phyloP scores from a whole-genome alignment of 345 rosid species.

The Carallia pectinifolia region DNA sequence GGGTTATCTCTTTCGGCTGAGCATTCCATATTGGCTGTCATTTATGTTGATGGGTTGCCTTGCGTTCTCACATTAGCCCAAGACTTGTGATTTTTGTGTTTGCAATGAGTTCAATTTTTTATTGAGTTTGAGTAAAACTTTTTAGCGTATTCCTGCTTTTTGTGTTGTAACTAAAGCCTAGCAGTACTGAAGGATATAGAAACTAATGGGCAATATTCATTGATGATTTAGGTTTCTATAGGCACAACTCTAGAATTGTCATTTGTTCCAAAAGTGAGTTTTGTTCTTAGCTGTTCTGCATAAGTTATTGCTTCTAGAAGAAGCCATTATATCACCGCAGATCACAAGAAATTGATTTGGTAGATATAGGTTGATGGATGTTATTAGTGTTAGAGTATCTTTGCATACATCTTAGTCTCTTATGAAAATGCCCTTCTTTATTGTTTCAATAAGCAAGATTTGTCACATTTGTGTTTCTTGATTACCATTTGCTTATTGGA shows the following conservation, averaged over 20 bases:
- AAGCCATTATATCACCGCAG: neutral
- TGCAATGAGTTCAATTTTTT: neutral
- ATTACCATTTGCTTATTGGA: too few species aligned
- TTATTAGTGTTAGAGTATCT: too few species aligned
- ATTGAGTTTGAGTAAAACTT: neutral
- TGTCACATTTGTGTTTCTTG: too few species aligned
- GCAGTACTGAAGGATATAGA: neutral
- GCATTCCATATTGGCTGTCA: neutral
- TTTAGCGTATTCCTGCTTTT: neutral
- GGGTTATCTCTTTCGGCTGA: neutral
- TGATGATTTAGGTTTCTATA: neutral
- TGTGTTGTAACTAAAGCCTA: neutral
- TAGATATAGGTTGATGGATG: too few species aligned
- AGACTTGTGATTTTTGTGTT: neutral
- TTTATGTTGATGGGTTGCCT: conserved; percentile 1
- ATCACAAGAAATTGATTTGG: neutral
- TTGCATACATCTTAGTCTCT: too few species aligned
- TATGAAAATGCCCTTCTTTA: too few species aligned
- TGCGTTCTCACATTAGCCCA: neutral
- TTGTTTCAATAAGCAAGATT: too few species aligned
- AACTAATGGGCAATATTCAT: neutral
- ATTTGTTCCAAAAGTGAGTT: too few species aligned
- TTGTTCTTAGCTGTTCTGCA: neutral
- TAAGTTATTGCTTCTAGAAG: neutral
- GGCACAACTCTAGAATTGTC: neutral